These are phyloP conservation scores for Millerozyma miso DNA, from an alignment of 805 yeast genomes.

Conservation along the genomic window DNA sequence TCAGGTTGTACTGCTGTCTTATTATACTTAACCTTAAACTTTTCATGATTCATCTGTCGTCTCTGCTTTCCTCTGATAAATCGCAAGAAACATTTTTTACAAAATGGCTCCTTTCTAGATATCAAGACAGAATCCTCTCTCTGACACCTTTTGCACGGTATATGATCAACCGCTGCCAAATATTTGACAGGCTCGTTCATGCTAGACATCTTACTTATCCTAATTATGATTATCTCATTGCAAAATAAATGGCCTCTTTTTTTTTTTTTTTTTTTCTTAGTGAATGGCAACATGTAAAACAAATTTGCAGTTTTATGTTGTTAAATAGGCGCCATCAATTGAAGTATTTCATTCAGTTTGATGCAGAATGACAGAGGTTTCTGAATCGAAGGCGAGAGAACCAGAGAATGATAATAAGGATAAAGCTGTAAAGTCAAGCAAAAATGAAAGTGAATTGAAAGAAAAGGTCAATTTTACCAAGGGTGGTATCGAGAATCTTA, in stretches of 20 bases:
- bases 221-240: background rate
- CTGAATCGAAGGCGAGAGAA: background rate
- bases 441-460: conserved; percentile 10
- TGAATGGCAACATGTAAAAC: background rate
- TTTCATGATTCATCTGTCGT: conserved; percentile 68
- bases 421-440: background rate
- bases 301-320: background rate
- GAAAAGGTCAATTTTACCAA: conserved; percentile 51
- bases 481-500: conserved; percentile 49
- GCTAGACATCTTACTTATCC: background rate
- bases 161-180: conserved; percentile 2
- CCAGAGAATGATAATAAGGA: background rate
- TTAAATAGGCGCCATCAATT: no score
- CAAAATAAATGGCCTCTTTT: background rate
- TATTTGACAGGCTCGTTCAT: conserved; percentile 8
- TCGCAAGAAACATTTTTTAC: conserved; percentile 62
- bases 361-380: background rate
- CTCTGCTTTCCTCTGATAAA: conserved; percentile 79
- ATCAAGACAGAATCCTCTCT: conserved; percentile 35
- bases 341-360: no score
- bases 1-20: conserved; percentile 28
- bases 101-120: conserved; percentile 63
- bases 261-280: background rate
- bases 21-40: conserved; percentile 66
- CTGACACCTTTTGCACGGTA: conserved; percentile 49